phyloP scores from a whole-genome alignment of 2,329 filamentous ascomycete species.

The Reticulascus tulasneorum region DNA sequence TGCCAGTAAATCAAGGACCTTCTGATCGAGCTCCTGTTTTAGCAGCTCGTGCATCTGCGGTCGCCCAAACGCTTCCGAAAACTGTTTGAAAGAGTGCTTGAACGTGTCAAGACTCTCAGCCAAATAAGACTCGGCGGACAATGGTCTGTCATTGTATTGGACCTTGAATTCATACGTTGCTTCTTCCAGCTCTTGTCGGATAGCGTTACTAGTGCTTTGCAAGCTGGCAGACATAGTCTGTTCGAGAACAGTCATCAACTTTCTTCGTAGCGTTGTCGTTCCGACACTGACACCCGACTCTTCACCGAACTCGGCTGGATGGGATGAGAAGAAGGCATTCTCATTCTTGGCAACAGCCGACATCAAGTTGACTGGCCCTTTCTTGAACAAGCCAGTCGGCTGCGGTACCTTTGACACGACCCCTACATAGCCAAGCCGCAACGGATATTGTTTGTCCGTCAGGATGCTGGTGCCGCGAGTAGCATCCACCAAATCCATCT shows the following conservation, averaged over 20 bases:
- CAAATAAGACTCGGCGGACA: slow-evolving; percentile 94
- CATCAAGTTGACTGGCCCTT: slow-evolving; percentile 74
- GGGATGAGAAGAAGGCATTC: slow-evolving; percentile 76
- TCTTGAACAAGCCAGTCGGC: slow-evolving; percentile 72
- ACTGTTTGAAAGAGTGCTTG: slow-evolving; percentile 96
- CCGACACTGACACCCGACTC: slow-evolving; percentile 73
- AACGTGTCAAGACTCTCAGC: slow-evolving; percentile 93
- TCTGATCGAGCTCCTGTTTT: slow-evolving; percentile 90
- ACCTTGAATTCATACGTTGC: slow-evolving; percentile 99
- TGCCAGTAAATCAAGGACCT: slow-evolving; percentile 87
- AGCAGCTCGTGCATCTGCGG: slow-evolving; percentile 84
- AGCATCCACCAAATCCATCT: slow-evolving; percentile 96
- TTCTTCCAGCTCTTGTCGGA: slow-evolving; percentile 91
- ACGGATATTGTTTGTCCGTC: slow-evolving; percentile 85
- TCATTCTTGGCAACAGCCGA: slow-evolving; percentile 84
- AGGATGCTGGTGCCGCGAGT: slow-evolving; percentile 73
- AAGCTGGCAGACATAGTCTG: slow-evolving; percentile 95
- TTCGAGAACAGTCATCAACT: slow-evolving; percentile 94
- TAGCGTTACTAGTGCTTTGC: slow-evolving; percentile 84
- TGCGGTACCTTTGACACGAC: slow-evolving; percentile 81
- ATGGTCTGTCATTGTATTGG: slow-evolving; percentile 93
- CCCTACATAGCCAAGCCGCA: slow-evolving; percentile 93
- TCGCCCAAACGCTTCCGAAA: slow-evolving; percentile 84
- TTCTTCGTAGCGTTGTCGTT: slow-evolving; percentile 83
- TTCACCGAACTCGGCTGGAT: slow-evolving; percentile 75